Evolutionary conservation across 768 basidiomycete species (phyloP), one percentile per base, ranked within the genome.

Genomic region (Dendrothele bispora): DNA sequence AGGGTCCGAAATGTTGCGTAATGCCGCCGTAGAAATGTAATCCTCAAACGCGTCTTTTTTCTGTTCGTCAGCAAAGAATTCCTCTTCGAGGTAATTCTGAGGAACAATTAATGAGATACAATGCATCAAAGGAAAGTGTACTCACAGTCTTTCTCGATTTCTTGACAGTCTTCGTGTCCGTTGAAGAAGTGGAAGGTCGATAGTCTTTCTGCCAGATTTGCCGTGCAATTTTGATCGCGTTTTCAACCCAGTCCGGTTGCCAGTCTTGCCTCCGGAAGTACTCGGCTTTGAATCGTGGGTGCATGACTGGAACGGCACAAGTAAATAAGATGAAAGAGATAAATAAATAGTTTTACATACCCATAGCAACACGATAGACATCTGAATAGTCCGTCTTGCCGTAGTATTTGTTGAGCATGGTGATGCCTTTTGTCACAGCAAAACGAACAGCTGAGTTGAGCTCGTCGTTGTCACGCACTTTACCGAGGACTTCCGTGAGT

Each of bases 321-420:
- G n/a, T n/a, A n/a, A 10, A 10, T 11, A 14, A 8, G 21, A 39
- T 10, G 10, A 10, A 39, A 20, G 21, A 10, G 38, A 39, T 12
- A 39, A 39, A 14, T 8, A 10, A 10, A 12, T 14, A 20, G 8
- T 12, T 14, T 20, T 14, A 46, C 44, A 10, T 24, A 46, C 44
- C n/a, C 36, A 46, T 46, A 18, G 44, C 44, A 20, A 39, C 32
- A 37, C 32, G 44, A 27, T 46, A 46, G 14, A 46, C 22, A 17
- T 12, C 22, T 11, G 44, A 46, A 15, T 46, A 32, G 37, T 46
- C 44, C 8, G 44, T 46, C 11, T 12, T 11, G 10, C 14, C 32
- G 22, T 46, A 46, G 32, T 46, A 46, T 22, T 46, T 46, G 22
- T 46, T 37, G 26, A 46, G 41, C 10, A 27, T 43, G 14, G 22